Conservation (phyloP, 2,329 filamentous ascomycete genomes). For the Apiospora kogelbergensis region DNA sequence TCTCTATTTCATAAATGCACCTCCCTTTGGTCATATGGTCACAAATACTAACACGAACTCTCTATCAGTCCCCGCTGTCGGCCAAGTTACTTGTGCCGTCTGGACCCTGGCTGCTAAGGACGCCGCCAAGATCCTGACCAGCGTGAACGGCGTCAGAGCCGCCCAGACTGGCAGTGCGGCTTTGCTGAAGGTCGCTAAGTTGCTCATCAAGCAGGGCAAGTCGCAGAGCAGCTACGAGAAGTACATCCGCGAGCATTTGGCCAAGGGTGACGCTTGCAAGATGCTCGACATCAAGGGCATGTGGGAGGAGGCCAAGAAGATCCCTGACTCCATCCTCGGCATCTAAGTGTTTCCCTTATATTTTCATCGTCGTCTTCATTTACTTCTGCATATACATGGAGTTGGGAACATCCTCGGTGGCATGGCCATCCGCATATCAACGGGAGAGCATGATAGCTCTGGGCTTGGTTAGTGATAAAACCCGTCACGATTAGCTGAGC, state of each 20-base stretch:
- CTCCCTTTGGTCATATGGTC: too few species aligned
- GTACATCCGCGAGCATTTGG: not conserved
- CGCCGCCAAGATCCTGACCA: not conserved
- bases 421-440: too few species aligned
- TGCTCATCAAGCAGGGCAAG: constrained; percentile 5
- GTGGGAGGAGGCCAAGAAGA: not conserved
- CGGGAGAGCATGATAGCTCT: too few species aligned
- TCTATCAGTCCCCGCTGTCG: not conserved
- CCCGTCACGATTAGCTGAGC: not conserved
- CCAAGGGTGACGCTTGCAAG: not conserved
- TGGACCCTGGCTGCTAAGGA: not conserved
- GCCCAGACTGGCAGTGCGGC: not conserved
- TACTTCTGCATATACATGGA: not conserved
- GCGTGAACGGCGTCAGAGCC: not conserved
- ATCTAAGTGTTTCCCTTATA: not conserved
- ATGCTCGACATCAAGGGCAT: not conserved
- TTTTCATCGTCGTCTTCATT: not conserved
- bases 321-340: constrained; percentile 1
- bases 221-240: not conserved
- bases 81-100: not conserved
- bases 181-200: not conserved
- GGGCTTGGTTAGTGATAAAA: not conserved
- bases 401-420: not conserved
- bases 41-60: not conserved
- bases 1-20: too few species aligned